These are phyloP conservation scores for Bisporella sp. DNA, from an alignment of 2,329 filamentous ascomycete genomes.

Conservation along the genomic window DNA sequence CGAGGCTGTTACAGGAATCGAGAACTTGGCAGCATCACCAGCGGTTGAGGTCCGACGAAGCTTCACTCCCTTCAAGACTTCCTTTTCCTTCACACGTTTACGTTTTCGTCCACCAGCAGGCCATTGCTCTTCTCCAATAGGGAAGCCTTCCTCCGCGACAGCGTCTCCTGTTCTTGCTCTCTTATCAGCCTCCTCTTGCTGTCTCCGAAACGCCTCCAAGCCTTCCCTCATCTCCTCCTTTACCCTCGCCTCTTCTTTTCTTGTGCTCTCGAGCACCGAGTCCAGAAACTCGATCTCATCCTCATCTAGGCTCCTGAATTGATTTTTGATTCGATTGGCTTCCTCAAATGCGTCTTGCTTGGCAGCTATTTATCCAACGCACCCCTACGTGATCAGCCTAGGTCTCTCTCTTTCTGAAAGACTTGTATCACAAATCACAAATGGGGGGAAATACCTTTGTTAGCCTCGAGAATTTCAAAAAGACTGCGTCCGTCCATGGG, in stretches of 20 bases:
- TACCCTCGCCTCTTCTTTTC: slow-evolving; percentile 46
- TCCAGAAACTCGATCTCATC: slow-evolving; percentile 74
- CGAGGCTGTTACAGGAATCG: neutral
- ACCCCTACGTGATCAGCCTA: slow-evolving; percentile 28
- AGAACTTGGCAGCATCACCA: neutral
- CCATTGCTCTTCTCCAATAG: slow-evolving; percentile 29
- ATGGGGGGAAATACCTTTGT: slow-evolving; percentile 58
- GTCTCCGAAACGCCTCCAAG: slow-evolving; percentile 46
- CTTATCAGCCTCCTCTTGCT: slow-evolving; percentile 34
- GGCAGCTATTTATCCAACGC: slow-evolving; percentile 45
- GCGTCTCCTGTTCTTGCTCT: slow-evolving; percentile 17
- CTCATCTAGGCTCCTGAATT: slow-evolving; percentile 71
- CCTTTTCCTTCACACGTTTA: slow-evolving; percentile 33
- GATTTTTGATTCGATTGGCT: slow-evolving; percentile 61
- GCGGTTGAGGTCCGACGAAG: slow-evolving; percentile 18
- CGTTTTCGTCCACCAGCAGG: slow-evolving; percentile 30
- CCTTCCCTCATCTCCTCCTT: slow-evolving; percentile 50
- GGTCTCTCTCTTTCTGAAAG: neutral
- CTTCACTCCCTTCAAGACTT: slow-evolving; percentile 27
- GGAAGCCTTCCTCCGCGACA: slow-evolving; percentile 12
- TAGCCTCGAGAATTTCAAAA: slow-evolving; percentile 71
- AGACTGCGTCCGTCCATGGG: slow-evolving; percentile 47
- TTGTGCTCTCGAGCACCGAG: slow-evolving; percentile 42
- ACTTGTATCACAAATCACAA: neutral
- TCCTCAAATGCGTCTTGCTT: slow-evolving; percentile 82